Evolutionary conservation across 345 rosid genomes (phyloP), one percentile per base, ranked within the genome.

Genomic region (Rubroshorea leprosula): DNA sequence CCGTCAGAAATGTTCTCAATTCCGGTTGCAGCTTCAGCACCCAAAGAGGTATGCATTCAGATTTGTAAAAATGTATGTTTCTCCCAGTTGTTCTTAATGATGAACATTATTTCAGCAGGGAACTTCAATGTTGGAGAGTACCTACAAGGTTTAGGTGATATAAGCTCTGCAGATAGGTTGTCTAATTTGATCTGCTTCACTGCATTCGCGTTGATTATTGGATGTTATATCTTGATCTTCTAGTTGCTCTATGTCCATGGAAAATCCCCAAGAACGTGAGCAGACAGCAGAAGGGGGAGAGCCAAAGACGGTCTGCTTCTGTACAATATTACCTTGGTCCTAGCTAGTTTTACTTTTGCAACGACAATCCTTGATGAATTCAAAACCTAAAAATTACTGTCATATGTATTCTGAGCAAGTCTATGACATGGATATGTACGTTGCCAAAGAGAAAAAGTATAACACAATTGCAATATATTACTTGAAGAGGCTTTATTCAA

Each of bases 1-100:
- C 79, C 39, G 38, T 79, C 12, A 63, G 80, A 48, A 57, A 63
- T 29, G 64, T 68, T 2, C 67, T 85, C 21, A 64, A 18, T 38
- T 56, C 65, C n/a, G 93, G 85, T 57, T 77, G 89, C 76, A 68
- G 89, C 73, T 50, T 56, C 31, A 68, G 11, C 41, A 35, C 1
- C 41, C 41, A 35, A 35, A 35, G 41, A 35, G 41, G 41, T 35
- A 35, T 35, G 5, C n/a, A n/a, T n/a, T n/a, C n/a, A n/a, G n/a
- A n/a, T n/a, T n/a, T n/a, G n/a, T n/a, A n/a, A n/a, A n/a, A n/a
- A n/a, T n/a, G n/a, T n/a, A n/a, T n/a, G n/a, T n/a, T n/a, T n/a
- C n/a, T n/a, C n/a, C n/a, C n/a, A n/a, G n/a, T n/a, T n/a, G n/a
- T n/a, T n/a, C n/a, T n/a, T n/a, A n/a, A n/a, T 29, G 35, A 29